Evolutionary conservation across 441 rosid species (phyloP).

Genomic region (Mallotus japonicus): DNA sequence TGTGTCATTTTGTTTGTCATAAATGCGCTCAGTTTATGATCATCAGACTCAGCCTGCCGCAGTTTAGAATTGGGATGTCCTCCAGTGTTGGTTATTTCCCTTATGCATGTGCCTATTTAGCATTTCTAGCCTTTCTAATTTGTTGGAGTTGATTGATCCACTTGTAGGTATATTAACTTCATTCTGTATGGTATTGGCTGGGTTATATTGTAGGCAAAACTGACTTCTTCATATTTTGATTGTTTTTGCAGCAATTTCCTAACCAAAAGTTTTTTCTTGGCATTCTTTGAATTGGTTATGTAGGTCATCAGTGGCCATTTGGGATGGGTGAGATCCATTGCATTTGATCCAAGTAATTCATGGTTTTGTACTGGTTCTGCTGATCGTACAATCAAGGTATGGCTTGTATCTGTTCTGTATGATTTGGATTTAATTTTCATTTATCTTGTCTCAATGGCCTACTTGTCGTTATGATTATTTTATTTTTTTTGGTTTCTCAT

Average conservation of each 20-base stretch:
- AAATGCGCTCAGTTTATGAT: not conserved
- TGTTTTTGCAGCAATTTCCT: not conserved
- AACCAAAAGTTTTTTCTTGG: not conserved
- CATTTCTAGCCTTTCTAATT: not conserved
- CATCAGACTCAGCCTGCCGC: not conserved
- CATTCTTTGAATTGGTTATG: constrained; percentile 19
- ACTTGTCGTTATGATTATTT: not conserved
- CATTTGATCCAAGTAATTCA: constrained; percentile 91
- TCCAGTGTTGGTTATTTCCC: not conserved
- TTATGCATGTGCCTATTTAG: not conserved
- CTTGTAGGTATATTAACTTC: not conserved
- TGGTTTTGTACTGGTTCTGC: constrained; percentile 99
- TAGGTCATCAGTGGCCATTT: constrained; percentile 89
- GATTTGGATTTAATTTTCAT: not conserved
- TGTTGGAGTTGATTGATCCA: not conserved
- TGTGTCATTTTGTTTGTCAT: not conserved
- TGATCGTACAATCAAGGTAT: constrained; percentile 95
- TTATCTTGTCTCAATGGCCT: not conserved
- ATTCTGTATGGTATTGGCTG: not conserved
- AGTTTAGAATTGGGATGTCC: not conserved
- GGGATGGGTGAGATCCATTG: constrained; percentile 97
- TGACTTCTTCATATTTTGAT: not conserved
- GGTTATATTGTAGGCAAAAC: not conserved
- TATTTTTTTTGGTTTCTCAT: not conserved
- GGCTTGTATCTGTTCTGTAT: not conserved